Evolutionary conservation across 2,329 filamentous ascomycete genomes (phyloP).

Genomic region (Colletotrichum abscissum): DNA sequence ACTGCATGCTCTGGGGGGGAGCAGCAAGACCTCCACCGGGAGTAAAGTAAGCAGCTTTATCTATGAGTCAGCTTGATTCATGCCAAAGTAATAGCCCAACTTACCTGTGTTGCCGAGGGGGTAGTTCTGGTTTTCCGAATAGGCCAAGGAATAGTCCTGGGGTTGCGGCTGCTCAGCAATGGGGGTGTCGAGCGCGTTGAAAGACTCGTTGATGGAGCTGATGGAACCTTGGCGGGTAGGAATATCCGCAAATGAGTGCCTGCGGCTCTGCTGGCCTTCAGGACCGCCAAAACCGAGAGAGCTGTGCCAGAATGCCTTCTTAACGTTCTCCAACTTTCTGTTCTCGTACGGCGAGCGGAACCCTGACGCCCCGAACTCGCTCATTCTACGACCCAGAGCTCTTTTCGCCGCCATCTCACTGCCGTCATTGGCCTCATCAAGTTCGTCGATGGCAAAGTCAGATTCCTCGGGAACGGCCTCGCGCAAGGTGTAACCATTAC

Average conservation of each 20-base stretch:
- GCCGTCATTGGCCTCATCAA: slow-evolving; percentile 71
- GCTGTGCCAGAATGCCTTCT: slow-evolving; percentile 78
- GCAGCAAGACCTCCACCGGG: slow-evolving; percentile 44
- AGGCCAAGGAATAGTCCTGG: slow-evolving; percentile 56
- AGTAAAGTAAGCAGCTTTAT: slow-evolving; percentile 52
- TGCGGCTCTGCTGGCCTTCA: slow-evolving; percentile 78
- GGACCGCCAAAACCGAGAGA: slow-evolving; percentile 73
- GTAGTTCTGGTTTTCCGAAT: slow-evolving; percentile 51
- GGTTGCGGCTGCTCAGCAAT: slow-evolving; percentile 55
- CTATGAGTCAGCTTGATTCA: slow-evolving; percentile 39
- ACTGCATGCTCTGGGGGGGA: slow-evolving; percentile 50
- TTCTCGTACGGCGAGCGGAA: slow-evolving; percentile 67
- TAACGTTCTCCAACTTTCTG: slow-evolving; percentile 72
- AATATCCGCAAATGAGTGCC: slow-evolving; percentile 82
- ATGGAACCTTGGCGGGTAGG: slow-evolving; percentile 73
- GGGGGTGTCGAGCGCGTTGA: slow-evolving; percentile 57
- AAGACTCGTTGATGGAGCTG: slow-evolving; percentile 67
- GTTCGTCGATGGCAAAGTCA: slow-evolving; percentile 79
- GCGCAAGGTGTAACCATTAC: slow-evolving; percentile 69
- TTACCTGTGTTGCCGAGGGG: slow-evolving; percentile 53
- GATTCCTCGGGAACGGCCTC: slow-evolving; percentile 73
- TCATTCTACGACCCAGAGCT: slow-evolving; percentile 64
- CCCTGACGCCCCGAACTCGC: slow-evolving; percentile 61
- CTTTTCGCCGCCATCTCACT: slow-evolving; percentile 59
- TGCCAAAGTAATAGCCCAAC: background rate